Percentiles rank a stretch among this genome's conserved stretches.
Conservation (phyloP, 352 stramenopile species). For the Globisporangium barbulae region DNA sequence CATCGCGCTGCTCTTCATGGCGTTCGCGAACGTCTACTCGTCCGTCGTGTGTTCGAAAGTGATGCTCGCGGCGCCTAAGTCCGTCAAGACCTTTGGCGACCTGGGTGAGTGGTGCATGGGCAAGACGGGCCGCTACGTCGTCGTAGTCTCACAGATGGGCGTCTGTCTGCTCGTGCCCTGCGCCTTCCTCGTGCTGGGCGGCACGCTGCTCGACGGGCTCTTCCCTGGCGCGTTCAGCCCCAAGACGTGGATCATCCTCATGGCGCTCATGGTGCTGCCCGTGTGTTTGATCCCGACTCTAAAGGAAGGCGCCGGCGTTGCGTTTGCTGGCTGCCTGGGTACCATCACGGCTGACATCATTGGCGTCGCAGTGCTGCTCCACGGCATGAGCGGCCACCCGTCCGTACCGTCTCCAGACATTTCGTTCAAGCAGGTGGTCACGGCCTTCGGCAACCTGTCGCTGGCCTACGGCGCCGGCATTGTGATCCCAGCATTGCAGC, state of each 20-base stretch:
- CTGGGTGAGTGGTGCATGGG: slow-evolving; percentile 31
- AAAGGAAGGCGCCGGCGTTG: slow-evolving; percentile 20
- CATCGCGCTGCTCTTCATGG: slow-evolving; percentile 30
- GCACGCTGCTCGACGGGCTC: slow-evolving; percentile 36
- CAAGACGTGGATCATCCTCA: slow-evolving; percentile 44
- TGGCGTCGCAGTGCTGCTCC: slow-evolving; percentile 19
- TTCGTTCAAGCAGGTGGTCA: slow-evolving; percentile 23
- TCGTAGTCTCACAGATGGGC: too few species aligned
- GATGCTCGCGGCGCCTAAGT: slow-evolving; percentile 20
- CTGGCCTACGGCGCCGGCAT: slow-evolving; percentile 28
- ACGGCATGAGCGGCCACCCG: slow-evolving; percentile 23
- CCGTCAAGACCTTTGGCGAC: slow-evolving; percentile 27
- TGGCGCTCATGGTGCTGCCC: too few species aligned
- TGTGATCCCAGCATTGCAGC: slow-evolving; percentile 25
- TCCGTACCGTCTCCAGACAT: slow-evolving; percentile 17
- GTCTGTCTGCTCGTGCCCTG: slow-evolving; percentile 51
- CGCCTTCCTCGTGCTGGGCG: slow-evolving; percentile 59
- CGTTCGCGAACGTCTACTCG: slow-evolving; percentile 23
- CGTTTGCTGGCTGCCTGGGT: slow-evolving; percentile 23
- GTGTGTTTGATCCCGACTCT: slow-evolving; percentile 23
- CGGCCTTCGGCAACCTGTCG: slow-evolving; percentile 30
- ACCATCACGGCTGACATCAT: slow-evolving; percentile 26
- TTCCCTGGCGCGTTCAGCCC: slow-evolving; percentile 37
- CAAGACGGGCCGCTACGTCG: slow-evolving; percentile 21
- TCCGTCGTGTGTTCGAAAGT: slow-evolving; percentile 25